A percentile compares a stretch with the other conserved stretches of the same genome.
Evolutionary conservation across 257 asterid genomes (phyloP).

Genomic region (Plantago major): DNA sequence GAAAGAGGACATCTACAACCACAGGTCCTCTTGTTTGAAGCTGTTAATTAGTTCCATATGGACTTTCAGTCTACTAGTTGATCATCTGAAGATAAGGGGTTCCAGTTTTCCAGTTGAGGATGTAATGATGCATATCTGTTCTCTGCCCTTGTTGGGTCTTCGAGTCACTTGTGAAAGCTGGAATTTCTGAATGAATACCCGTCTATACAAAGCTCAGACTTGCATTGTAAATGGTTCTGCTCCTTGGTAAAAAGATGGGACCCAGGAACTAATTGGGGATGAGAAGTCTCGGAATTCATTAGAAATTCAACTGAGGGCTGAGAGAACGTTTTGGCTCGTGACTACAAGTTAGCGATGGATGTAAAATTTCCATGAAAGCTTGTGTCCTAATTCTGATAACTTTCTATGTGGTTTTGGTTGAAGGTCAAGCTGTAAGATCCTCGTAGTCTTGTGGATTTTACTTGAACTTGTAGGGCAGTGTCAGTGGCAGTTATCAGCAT

Average conservation of each 20-base stretch:
- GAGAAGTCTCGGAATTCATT: conserved; percentile 19
- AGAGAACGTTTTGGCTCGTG: conserved; percentile 6
- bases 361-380: neutral
- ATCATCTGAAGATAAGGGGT: conserved; percentile 13
- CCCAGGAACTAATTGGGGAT: conserved; percentile 11
- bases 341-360: conserved; percentile 10
- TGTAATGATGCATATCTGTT: conserved; percentile 12
- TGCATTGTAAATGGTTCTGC: conserved; percentile 28
- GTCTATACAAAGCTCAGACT: conserved; percentile 26
- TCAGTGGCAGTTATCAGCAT: conserved; percentile 15
- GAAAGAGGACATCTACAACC: conserved; percentile 96
- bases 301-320: neutral
- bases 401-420: conserved; percentile 21
- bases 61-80: conserved; percentile 15
- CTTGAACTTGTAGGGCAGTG: conserved; percentile 10
- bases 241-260: conserved; percentile 27
- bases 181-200: conserved; percentile 12
- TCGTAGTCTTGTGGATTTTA: conserved; percentile 10
- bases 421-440: conserved; percentile 19
- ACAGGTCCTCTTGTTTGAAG: conserved; percentile 87
- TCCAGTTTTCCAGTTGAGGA: conserved; percentile 24
- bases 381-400: conserved; percentile 18
- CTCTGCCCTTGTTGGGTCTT: conserved; percentile 20
- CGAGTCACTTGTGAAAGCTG: conserved; percentile 23
- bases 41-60: conserved; percentile 42